Percentiles rank a stretch among this genome's conserved stretches.
Conservation (phyloP, 2,329 filamentous ascomycete species). For the Parafenestella ontariensis region DNA sequence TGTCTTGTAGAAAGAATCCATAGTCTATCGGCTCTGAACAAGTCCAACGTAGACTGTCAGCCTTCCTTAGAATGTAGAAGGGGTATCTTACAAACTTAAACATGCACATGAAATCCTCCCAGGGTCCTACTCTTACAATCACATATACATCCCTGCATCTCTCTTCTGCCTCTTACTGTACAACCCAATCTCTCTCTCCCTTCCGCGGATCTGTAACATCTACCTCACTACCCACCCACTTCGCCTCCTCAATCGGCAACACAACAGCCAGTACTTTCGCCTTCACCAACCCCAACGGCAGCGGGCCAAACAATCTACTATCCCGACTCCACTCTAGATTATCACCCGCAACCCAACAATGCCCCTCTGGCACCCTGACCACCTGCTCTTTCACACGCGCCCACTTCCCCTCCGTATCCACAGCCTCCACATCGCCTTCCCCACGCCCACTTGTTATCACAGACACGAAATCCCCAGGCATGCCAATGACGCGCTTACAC, state of each 20-base stretch:
- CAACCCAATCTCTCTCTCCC: conserved; percentile 19
- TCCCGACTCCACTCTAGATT: conserved; percentile 85
- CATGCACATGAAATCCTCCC: neutral
- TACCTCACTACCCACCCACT: conserved; percentile 29
- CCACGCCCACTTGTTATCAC: conserved; percentile 64
- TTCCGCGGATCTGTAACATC: conserved; percentile 20
- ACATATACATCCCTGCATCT: neutral
- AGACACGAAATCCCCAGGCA: conserved; percentile 72
- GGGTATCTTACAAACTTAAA: neutral
- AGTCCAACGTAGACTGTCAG: neutral
- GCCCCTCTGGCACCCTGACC: conserved; percentile 84
- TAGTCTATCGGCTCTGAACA: neutral
- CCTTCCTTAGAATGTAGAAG: neutral
- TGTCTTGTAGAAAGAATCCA: neutral
- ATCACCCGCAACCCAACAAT: conserved; percentile 91
- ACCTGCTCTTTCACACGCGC: conserved; percentile 53
- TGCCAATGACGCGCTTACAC: conserved; percentile 75
- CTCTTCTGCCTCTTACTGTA: neutral
- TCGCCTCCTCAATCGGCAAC: conserved; percentile 29
- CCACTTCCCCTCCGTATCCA: conserved; percentile 33
- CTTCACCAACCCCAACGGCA: conserved; percentile 83
- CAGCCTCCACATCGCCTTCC: conserved; percentile 31
- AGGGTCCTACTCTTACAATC: neutral
- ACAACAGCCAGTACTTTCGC: conserved; percentile 73
- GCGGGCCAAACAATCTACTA: conserved; percentile 82